Base-by-base conservation (phyloP, 176 grass and related monocot genomes). In the Canna indica region DNA sequence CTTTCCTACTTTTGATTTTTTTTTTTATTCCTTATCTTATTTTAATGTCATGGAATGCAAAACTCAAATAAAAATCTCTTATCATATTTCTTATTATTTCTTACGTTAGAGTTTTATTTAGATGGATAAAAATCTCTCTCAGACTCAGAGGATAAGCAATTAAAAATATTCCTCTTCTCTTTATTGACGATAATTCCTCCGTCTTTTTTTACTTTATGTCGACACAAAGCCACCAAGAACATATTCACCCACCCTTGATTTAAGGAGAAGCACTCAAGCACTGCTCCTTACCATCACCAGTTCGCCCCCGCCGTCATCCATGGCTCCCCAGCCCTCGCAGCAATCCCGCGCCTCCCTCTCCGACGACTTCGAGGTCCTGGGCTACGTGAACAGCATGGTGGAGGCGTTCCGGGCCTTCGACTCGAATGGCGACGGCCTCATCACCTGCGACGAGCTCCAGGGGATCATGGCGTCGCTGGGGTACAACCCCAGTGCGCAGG, bases 341-440 rank as follows among this genome's bases (percentile, higher is more conserved):
- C 47, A 54, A 42, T 38, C 73, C 39, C 27, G 17, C 58, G 45
- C 11, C 31, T 8, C 64, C 7, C 80, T 84, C 74, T 38, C 85
- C 50, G 63, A 82, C 44, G 86, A 89, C 73, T 69, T 96, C 15
- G 85, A 96, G 62, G 85, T 83, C 16, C 64, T 96, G 72, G 85
- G 85, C 80, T 91, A 96, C 88, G 70, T 96, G 81, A 86, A 76
- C 83, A 81, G 73, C 74, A 63, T 96, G 3, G 79, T 96, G 47
- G 92, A 91, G 70, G 92, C 85, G 9, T 96, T 96, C 82, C 80
- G 77, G 64, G 88, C 88, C 74, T 96, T 96, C 76, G 92, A 96
- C 73, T 78, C 86, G 4, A 84, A 96, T 81, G 68, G 3, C 76
- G 82, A 96, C 48, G 92, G 88, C 0, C 70, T 81, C 30, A 81